phyloP scores from a whole-genome alignment of 78 protist species.

The Chrysochromulina parva region DNA sequence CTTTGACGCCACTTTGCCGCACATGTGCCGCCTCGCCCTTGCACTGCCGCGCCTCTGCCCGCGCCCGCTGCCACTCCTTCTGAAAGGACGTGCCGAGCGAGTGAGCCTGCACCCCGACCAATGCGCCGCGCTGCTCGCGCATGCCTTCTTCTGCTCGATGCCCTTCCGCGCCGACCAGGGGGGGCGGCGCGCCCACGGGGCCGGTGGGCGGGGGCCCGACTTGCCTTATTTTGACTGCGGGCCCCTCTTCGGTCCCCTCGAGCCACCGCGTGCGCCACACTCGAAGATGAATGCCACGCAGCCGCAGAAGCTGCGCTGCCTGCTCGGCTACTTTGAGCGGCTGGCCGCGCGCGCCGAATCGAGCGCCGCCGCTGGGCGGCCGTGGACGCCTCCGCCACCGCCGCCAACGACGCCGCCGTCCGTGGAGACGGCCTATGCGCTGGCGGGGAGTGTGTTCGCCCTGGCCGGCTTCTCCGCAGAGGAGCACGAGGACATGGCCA shows the following conservation, averaged over 20 bases:
- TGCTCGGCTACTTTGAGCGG: background rate
- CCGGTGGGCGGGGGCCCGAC: background rate
- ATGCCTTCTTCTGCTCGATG: slow-evolving; percentile 9
- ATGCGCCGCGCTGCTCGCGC: slow-evolving; percentile 1
- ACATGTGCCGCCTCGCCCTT: background rate
- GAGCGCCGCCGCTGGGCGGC: background rate
- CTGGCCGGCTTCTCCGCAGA: too few species aligned
- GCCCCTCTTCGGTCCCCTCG: background rate
- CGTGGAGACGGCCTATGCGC: too few species aligned
- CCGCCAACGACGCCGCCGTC: too few species aligned
- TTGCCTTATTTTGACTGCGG: background rate
- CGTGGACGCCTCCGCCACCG: too few species aligned
- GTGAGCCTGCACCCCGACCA: background rate
- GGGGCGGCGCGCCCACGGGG: background rate
- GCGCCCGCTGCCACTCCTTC: background rate
- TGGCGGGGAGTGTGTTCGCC: too few species aligned
- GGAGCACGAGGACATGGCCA: too few species aligned
- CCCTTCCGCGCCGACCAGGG: background rate
- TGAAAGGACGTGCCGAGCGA: background rate
- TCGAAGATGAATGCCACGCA: background rate
- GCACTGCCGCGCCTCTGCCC: background rate
- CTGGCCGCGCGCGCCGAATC: background rate
- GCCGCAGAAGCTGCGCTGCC: background rate
- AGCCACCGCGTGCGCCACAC: background rate
- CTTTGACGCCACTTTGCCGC: background rate